Base-by-base conservation (phyloP, 768 basidiomycete genomes). In the Naganishia friedmannii region DNA sequence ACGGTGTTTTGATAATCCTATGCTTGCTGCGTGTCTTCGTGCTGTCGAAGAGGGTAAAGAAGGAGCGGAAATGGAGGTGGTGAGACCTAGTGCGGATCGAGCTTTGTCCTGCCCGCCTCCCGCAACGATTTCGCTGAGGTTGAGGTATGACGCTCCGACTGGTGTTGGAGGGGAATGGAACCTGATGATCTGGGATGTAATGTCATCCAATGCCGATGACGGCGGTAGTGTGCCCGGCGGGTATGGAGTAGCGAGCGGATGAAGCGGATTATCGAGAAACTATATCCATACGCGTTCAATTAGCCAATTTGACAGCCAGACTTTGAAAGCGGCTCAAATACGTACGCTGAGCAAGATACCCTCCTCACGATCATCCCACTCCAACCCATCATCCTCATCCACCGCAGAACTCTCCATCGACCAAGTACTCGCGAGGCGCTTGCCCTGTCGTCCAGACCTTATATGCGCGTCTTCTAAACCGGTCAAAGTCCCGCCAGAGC, bases 141-240 rank as follows among this genome's bases (percentile, higher is more conserved):
- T 32, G 57, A 58, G 57, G 23, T 17, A 32, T 10, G 21, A 13
- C 28, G 17, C 66, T 31, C 45, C 39, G 17, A 51, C 8, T 23
- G 57, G 67, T 10, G 55, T 46, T 17, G 53, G 31, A 3, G 67
- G 67, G 19, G 29, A 74, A 70, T 28, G 75, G 67, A 74, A 78
- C 12, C 70, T 68, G 8, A 77, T 66, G 55, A 81, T 76, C 68
- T 81, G 78, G 37, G 75, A 73, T 13, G 80, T 77, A 13, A 81
- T 66, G 63, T 81, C 80, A 58, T 81, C 80, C 15, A 81, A 65
- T 26, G 76, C 73, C 12, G 72, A 42, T 9, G 75, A 57, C 1
- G 77, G 77, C 7, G 80, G 80, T 9, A 81, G 70, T n/a, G 75
- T 73, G 15, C 76, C 76, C 0, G 80, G 80, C 12, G 80, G 78